Conservation (phyloP, 768 basidiomycete genomes). For the Piloderma croceum region DNA sequence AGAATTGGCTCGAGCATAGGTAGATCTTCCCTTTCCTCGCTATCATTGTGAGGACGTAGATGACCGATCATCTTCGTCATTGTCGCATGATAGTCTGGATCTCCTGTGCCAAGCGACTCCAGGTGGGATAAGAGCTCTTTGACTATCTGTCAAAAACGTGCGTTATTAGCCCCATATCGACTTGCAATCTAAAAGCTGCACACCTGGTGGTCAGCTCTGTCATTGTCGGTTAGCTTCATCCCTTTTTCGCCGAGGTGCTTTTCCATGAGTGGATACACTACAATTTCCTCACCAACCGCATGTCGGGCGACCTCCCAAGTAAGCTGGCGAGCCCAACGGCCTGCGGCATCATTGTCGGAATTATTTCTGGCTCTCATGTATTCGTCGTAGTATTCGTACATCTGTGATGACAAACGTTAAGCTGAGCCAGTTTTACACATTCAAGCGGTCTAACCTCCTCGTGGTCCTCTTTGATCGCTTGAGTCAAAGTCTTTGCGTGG, state of each 20-base stretch:
- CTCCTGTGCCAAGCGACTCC: constrained; percentile 38
- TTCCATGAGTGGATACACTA: constrained; percentile 61
- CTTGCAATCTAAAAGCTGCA: background rate
- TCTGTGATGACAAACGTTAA: constrained; percentile 39
- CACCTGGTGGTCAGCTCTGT: constrained; percentile 54
- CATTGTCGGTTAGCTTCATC: constrained; percentile 44
- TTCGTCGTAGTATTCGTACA: constrained; percentile 51
- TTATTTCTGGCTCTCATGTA: constrained; percentile 37
- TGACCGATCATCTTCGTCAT: constrained; percentile 43
- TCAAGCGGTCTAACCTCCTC: constrained; percentile 34
- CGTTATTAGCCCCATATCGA: constrained; percentile 27
- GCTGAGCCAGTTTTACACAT: too few species aligned
- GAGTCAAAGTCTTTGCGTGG: too few species aligned
- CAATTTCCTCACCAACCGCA: constrained; percentile 56
- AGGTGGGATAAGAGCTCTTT: constrained; percentile 42
- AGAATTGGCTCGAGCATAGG: constrained; percentile 47
- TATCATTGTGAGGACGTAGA: constrained; percentile 49
- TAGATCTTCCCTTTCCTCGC: constrained; percentile 53
- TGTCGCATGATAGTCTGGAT: constrained; percentile 33
- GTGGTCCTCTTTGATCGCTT: constrained; percentile 45
- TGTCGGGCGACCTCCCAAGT: constrained; percentile 60
- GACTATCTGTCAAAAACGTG: constrained; percentile 19
- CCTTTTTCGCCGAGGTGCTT: constrained; percentile 49
- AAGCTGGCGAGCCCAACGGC: constrained; percentile 50
- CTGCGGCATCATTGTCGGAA: constrained; percentile 42